Conservation (phyloP, 2,329 filamentous ascomycete species). For the Mariannaea sp. region DNA sequence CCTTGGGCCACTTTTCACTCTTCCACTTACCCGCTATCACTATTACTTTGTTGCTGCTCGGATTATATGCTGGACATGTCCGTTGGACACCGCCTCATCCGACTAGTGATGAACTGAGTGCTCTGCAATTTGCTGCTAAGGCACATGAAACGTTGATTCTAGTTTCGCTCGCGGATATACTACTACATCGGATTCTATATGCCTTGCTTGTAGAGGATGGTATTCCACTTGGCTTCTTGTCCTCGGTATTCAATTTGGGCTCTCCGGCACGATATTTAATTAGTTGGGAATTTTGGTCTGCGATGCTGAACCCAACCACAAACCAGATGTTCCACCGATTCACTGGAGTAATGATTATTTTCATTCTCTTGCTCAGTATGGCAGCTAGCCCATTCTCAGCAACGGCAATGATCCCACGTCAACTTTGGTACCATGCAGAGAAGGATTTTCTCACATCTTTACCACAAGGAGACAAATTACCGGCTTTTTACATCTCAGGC, state of each 20-base stretch:
- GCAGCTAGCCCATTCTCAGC: conserved; percentile 9
- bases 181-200: not conserved
- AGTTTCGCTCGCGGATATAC: not conserved
- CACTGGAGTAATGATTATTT: not conserved
- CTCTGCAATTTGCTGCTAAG: conserved; percentile 13
- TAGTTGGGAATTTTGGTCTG: conserved; percentile 6
- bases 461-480: not conserved
- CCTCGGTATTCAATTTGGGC: conserved; percentile 6
- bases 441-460: not conserved
- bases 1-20: too few relatives aligned
- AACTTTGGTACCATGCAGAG: not conserved
- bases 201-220: not conserved
- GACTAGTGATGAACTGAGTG: not conserved
- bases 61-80: too few relatives aligned
- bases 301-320: not conserved
- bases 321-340: not conserved
- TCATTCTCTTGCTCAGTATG: not conserved
- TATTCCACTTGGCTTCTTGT: conserved; percentile 2
- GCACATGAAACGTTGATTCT: conserved; percentile 8
- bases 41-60: too few relatives aligned
- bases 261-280: conserved; percentile 3
- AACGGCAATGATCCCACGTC: conserved; percentile 13
- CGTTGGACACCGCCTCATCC: too few relatives aligned
- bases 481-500: not conserved
- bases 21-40: too few relatives aligned